These are phyloP conservation scores for Globisporangium iwayamae DNA, from an alignment of 352 stramenopile species.

Conservation along the genomic window DNA sequence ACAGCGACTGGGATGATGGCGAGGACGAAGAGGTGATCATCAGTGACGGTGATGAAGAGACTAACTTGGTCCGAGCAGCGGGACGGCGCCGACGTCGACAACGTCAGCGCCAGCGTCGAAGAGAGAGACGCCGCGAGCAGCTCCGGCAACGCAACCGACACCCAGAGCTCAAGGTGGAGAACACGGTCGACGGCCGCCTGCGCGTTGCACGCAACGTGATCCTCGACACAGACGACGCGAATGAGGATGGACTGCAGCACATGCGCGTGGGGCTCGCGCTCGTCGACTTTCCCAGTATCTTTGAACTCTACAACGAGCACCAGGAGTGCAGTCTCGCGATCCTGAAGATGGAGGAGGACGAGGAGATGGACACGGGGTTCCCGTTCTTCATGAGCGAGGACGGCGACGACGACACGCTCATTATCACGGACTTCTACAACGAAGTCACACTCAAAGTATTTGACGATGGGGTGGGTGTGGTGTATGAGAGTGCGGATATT, in stretches of 20 bases:
- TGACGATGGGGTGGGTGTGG: constrained; percentile 44
- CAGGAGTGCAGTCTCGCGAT: constrained; percentile 63
- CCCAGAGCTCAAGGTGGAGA: constrained; percentile 54
- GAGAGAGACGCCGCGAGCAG: not conserved
- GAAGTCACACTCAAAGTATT: constrained; percentile 52
- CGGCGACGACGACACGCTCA: constrained; percentile 60
- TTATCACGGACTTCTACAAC: constrained; percentile 64
- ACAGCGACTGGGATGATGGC: constrained; percentile 11
- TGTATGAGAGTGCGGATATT: not conserved
- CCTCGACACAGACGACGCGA: constrained; percentile 59
- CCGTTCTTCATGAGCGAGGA: constrained; percentile 70
- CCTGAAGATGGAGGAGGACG: constrained; percentile 78
- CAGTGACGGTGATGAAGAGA: not conserved
- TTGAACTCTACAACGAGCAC: constrained; percentile 66
- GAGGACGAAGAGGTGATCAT: constrained; percentile 4
- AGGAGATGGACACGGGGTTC: constrained; percentile 49
- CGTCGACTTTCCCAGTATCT: constrained; percentile 70
- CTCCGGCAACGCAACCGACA: constrained; percentile 22
- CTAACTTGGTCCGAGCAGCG: too few relatives aligned
- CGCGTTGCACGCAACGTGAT: constrained; percentile 56
- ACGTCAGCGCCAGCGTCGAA: not conserved
- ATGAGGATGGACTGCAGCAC: constrained; percentile 53
- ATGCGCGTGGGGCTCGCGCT: constrained; percentile 65
- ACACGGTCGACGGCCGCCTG: constrained; percentile 43
- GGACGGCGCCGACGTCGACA: not conserved